phyloP scores from a whole-genome alignment of 2,329 filamentous ascomycete species.

The Aspergillus brunneoviolaceus region DNA sequence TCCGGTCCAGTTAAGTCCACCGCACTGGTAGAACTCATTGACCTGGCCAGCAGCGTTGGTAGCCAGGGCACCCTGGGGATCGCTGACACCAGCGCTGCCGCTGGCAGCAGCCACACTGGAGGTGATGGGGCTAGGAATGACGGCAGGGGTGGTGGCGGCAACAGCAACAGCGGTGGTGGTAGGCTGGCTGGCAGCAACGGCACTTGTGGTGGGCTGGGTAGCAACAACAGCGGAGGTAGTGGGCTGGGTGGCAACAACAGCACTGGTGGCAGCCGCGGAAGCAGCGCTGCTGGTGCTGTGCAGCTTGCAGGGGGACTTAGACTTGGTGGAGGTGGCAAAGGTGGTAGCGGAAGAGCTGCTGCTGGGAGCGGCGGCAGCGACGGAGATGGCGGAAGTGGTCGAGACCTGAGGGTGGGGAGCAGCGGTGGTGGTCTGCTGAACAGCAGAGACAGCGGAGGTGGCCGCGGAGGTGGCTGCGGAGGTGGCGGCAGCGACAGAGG shows the following conservation, averaged over 20 bases:
- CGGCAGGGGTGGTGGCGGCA: constrained; percentile 6
- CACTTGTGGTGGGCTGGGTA: not conserved
- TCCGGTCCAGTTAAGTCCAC: constrained; percentile 39
- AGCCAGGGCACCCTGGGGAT: not conserved
- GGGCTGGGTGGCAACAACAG: not conserved
- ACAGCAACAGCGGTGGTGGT: constrained; percentile 7
- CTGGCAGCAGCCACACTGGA: not conserved
- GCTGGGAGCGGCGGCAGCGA: not conserved
- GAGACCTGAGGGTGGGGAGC: constrained; percentile 1
- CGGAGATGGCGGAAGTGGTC: constrained; percentile 3
- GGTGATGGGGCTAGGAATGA: not conserved
- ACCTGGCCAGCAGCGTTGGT: constrained; percentile 15
- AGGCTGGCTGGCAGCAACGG: not conserved
- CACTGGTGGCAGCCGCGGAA: constrained; percentile 8
- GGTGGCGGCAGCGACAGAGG: constrained; percentile 12
- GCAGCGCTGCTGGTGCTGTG: not conserved
- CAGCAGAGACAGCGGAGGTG: constrained; percentile 14
- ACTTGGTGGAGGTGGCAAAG: not conserved
- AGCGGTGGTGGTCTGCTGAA: constrained; percentile 11
- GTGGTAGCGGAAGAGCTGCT: not conserved
- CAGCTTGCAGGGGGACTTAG: constrained; percentile 8
- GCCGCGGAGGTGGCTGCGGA: not conserved
- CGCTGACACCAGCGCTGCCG: constrained; percentile 12
- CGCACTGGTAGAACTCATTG: constrained; percentile 33
- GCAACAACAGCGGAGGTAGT: not conserved